Base-by-base conservation (phyloP, 306 rosid genomes). In the Sicyos baderoa region DNA sequence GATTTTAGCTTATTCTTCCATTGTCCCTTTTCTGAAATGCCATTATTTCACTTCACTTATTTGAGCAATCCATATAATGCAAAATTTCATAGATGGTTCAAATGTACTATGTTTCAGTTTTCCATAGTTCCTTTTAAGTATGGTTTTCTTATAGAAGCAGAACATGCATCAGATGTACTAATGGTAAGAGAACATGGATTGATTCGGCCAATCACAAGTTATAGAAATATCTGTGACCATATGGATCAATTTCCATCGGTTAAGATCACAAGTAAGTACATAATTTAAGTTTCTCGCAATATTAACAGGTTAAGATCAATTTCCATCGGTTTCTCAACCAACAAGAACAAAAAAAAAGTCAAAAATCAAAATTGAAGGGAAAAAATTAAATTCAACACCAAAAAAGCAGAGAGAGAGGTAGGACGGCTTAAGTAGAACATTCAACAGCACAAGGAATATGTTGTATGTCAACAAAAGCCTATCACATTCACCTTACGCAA, bases 401-500 rank as follows among this genome's bases (percentile, higher is more conserved):
- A 25, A 25, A 25, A 25, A 25, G 29, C 29, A 55, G 60, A 55
- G 47, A 59, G 47, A 25, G 15, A 11, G 29, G 1, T 61, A 9
- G 7, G 67, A 61, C 17, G 51, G 50, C 5, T n/a, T 19, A 63
- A 68, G 14, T 42, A n/a, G 40, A 48, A 18, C 45, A 16, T 49
- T 27, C 23, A 73, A 77, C 69, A 40, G 58, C 6, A 45, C 8
- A 25, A 25, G 29, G 23, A 23, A 15, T 44, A 7, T 19, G 22
- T 17, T 22, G 42, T 21, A 49, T 23, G n/a, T 67, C 56, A 48
- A 48, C 72, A 13, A 14, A 66, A 66, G 55, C 55, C 14, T 47
- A 6, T 7, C 42, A 42, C 19, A 73, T 56, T 80, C 81, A 92
- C 99, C 97, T 90, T 93, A 6, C 96, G 94, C 75, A 93, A 89